Conservation (phyloP, 2,329 filamentous ascomycete genomes). For the Clathrospora elynae region DNA sequence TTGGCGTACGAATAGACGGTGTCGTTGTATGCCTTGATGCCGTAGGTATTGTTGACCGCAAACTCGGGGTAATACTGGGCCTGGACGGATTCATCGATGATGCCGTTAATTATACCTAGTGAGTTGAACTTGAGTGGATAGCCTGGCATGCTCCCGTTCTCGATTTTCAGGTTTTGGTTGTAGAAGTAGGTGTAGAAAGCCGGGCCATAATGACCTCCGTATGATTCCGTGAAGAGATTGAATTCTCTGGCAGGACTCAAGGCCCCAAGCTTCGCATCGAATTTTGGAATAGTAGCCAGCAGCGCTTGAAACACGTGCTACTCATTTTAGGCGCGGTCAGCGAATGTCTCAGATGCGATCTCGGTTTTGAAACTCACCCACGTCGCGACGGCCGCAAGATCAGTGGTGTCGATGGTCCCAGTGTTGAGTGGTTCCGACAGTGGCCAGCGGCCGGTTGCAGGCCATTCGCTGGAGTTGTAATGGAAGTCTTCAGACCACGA, state of each 20-base stretch:
- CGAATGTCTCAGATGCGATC: not conserved
- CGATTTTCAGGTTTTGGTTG: conserved; percentile 61
- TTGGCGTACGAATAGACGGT: conserved; percentile 65
- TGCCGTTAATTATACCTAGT: conserved; percentile 59
- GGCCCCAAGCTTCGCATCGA: conserved; percentile 43
- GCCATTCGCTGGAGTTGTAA: conserved; percentile 50
- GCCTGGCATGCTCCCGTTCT: conserved; percentile 55
- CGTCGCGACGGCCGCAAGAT: conserved; percentile 57
- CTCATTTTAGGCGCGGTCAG: not conserved
- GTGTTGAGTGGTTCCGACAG: conserved; percentile 52
- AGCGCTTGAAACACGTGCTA: conserved; percentile 33
- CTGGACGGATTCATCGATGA: conserved; percentile 54
- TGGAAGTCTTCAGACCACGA: conserved; percentile 53
- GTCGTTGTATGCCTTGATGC: conserved; percentile 61
- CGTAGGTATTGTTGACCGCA: conserved; percentile 61
- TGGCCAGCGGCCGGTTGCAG: conserved; percentile 55
- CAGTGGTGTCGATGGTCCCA: conserved; percentile 59
- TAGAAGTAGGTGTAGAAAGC: conserved; percentile 64
- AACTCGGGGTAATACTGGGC: conserved; percentile 58
- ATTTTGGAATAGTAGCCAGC: conserved; percentile 29
- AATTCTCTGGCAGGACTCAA: conserved; percentile 43
- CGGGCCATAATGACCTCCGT: conserved; percentile 57
- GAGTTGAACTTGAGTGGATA: conserved; percentile 60
- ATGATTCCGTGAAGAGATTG: conserved; percentile 64
- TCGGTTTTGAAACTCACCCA: conserved; percentile 41